Conservation (phyloP, 345 rosid genomes). For the Dovyalis caffra region DNA sequence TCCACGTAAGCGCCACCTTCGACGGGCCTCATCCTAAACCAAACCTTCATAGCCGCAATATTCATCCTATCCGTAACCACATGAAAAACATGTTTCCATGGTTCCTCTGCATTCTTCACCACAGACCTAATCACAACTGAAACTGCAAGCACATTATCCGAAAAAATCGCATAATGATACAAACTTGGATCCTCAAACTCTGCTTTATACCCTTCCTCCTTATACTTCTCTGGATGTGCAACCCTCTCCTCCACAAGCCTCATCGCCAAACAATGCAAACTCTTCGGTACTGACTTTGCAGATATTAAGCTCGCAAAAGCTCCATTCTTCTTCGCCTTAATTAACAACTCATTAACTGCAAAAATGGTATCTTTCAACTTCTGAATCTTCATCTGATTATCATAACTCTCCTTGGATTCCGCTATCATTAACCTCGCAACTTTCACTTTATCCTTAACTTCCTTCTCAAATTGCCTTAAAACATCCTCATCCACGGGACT, state of each 20-base stretch:
- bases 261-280: slow-evolving; percentile 94
- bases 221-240: slow-evolving; percentile 66
- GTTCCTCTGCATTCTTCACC: slow-evolving; percentile 75
- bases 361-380: slow-evolving; percentile 87
- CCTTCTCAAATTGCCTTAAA: slow-evolving; percentile 78
- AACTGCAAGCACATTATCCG: slow-evolving; percentile 86
- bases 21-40: slow-evolving; percentile 91
- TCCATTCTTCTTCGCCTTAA: slow-evolving; percentile 87
- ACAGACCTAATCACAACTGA: slow-evolving; percentile 90
- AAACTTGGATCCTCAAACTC: slow-evolving; percentile 75
- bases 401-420: slow-evolving; percentile 83
- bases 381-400: slow-evolving; percentile 90
- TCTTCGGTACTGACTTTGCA: slow-evolving; percentile 81
- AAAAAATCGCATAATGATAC: slow-evolving; percentile 76
- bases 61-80: slow-evolving; percentile 80
- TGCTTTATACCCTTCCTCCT: slow-evolving; percentile 46
- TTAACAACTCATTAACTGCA: slow-evolving; percentile 70
- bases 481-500: slow-evolving; percentile 69
- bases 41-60: slow-evolving; percentile 90
- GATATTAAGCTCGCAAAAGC: slow-evolving; percentile 74
- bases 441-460: slow-evolving; percentile 86
- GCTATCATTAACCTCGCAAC: slow-evolving; percentile 60
- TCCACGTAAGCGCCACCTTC: slow-evolving; percentile 71
- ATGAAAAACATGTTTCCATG: slow-evolving; percentile 83
- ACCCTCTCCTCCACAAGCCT: slow-evolving; percentile 88